These are phyloP conservation scores for Tephrocybe sp. DNA, from an alignment of 768 basidiomycete genomes.

Conservation along the genomic window DNA sequence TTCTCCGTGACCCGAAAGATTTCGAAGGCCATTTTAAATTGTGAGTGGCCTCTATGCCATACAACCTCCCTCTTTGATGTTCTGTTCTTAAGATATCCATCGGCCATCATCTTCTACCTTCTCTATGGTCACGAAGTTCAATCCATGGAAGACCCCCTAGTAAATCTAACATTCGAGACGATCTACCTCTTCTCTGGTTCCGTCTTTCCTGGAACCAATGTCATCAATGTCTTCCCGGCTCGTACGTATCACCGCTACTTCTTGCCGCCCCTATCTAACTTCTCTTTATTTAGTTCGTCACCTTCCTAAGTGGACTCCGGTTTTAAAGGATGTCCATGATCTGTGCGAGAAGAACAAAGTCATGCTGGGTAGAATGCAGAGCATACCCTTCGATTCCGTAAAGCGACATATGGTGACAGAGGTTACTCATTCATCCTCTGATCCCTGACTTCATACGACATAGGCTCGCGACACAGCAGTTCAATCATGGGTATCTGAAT, in stretches of 20 bases:
- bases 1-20: conserved; percentile 6
- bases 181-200: conserved; percentile 11
- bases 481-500: conserved; percentile 9
- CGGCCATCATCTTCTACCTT: conserved; percentile 11
- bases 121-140: conserved; percentile 11
- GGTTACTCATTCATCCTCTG: neutral
- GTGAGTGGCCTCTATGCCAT: neutral
- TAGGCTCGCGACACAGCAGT: conserved; percentile 7
- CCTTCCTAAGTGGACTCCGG: conserved; percentile 8
- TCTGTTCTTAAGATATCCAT: conserved; percentile 4
- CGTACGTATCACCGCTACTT: neutral
- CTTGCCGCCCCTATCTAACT: no score
- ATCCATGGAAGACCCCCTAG: conserved; percentile 9
- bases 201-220: conserved; percentile 11
- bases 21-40: conserved; percentile 9
- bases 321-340: conserved; percentile 5
- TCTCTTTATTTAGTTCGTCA: neutral
- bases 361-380: conserved; percentile 1
- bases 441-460: neutral
- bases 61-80: neutral
- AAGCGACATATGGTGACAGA: conserved; percentile 4
- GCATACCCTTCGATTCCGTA: conserved; percentile 5
- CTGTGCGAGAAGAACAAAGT: conserved; percentile 6
- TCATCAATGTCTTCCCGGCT: conserved; percentile 9
- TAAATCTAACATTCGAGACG: conserved; percentile 9